Evolutionary conservation across 257 asterid genomes (phyloP).

Genomic region (Solanum neorickii): DNA sequence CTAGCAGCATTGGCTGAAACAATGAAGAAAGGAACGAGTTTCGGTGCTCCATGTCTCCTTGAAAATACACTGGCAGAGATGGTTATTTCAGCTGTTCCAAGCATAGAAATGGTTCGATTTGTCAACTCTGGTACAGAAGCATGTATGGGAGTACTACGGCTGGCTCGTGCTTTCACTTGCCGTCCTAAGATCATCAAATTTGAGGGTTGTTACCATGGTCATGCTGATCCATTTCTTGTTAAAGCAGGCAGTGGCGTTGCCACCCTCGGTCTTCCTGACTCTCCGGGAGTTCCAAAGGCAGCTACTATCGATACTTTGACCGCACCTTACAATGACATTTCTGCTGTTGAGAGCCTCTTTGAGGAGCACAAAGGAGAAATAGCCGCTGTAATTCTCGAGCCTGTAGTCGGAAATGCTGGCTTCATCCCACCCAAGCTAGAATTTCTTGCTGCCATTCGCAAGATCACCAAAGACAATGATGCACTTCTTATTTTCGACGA

Average conservation of each 20-base stretch:
- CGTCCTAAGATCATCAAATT: constrained; percentile 76
- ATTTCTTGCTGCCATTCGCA: constrained; percentile 49
- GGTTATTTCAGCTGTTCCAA: constrained; percentile 95
- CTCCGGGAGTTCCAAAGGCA: constrained; percentile 93
- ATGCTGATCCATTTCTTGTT: constrained; percentile 95
- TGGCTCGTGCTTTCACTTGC: constrained; percentile 94
- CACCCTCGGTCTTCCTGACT: constrained; percentile 92
- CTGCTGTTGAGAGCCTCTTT: constrained; percentile 58
- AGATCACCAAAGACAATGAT: constrained; percentile 48
- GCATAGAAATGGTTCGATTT: constrained; percentile 95
- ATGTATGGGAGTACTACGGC: constrained; percentile 87
- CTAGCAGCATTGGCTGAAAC: constrained; percentile 88
- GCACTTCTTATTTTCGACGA: constrained; percentile 81
- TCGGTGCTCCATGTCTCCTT: constrained; percentile 96
- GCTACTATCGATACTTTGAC: constrained; percentile 69
- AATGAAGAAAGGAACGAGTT: constrained; percentile 98
- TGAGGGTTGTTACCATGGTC: constrained; percentile 99
- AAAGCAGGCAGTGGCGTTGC: constrained; percentile 99
- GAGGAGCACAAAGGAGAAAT: constrained; percentile 65
- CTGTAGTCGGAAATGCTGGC: constrained; percentile 96
- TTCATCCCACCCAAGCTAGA: constrained; percentile 72
- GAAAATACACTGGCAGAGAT: constrained; percentile 86
- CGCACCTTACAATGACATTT: constrained; percentile 68
- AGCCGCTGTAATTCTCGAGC: constrained; percentile 77
- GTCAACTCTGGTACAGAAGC: constrained; percentile 99